Base-by-base conservation (phyloP, 2,329 filamentous ascomycete species). In the Trichoderma arundinaceum region DNA sequence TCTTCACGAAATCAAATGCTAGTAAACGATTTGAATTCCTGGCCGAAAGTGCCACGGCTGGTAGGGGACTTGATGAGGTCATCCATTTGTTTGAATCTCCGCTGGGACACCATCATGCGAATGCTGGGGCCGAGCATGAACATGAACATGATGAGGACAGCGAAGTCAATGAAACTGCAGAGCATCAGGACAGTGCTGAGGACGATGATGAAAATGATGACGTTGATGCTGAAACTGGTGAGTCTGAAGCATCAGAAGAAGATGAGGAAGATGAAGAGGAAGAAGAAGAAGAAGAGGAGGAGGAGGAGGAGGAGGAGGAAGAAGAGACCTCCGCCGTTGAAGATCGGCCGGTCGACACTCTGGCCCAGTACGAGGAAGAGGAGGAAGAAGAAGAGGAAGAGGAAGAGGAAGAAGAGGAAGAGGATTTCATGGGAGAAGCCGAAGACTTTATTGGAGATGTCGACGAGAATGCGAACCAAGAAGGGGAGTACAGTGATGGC, bases 21-120 rank as follows among this genome's bases (percentile, higher is more conserved):
- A 75, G 72, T 58, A 80, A 74, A 66, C 75, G 79, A n/a, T 73
- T 78, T 33, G 76, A 80, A 10, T 77, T 73, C 7, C 68, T 82
- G 13, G 72, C 79, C 33, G 79, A 82, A 56, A 80, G 80, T 66
- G 79, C 80, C 4, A 76, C 78, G 7, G 74, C 74, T 19, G 79
- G 79, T 17, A 79, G 77, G 58, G 76, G 79, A 3, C 73, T 82
- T 7, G 77, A 78, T 22, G 78, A 81, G 68, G 74, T 82, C 52
- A 75, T 77, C 13, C 76, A 80, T 61, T 68, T 77, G 1, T 81
- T 80, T 62, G 73, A 74, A 54, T 69, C 74, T 7, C 74, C 72
- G 9, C 33, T 51, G 3, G 57, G 44, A 17, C 41, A 57, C 9
- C 62, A 65, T 22, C 51, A 65, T n/a, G 33, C 41, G 17, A 33